Evolutionary conservation across 2,329 filamentous ascomycete species (phyloP).

Genomic region (Cladosporium sp.): DNA sequence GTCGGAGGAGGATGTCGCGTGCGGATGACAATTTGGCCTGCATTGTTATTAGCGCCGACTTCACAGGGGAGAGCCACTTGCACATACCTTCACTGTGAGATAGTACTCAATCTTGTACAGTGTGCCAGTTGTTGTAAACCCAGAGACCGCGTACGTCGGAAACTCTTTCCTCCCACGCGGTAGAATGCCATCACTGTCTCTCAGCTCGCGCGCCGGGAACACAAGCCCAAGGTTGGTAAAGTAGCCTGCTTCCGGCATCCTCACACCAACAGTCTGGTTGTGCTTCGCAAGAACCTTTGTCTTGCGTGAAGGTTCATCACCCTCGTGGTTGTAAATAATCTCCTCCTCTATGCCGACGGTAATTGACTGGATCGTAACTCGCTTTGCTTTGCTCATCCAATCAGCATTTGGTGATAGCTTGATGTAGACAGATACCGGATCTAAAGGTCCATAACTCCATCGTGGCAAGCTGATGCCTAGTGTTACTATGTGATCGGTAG

Average conservation of each 20-base stretch:
- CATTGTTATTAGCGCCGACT: not conserved
- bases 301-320: constrained; percentile 90
- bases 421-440: constrained; percentile 94
- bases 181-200: constrained; percentile 84
- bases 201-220: constrained; percentile 84
- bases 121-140: constrained; percentile 90
- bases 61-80: too few relatives aligned
- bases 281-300: constrained; percentile 84
- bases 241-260: constrained; percentile 86
- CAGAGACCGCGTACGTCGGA: constrained; percentile 81
- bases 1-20: constrained; percentile 81
- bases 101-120: constrained; percentile 99
- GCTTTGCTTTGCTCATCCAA: constrained; percentile 85
- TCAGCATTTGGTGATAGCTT: constrained; percentile 90
- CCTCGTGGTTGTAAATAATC: constrained; percentile 97
- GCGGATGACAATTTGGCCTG: constrained; percentile 87
- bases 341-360: constrained; percentile 94
- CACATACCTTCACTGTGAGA: constrained; percentile 81
- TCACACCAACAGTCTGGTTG: constrained; percentile 76
- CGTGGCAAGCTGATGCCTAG: constrained; percentile 87
- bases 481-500: constrained; percentile 87
- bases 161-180: constrained; percentile 83
- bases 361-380: constrained; percentile 91
- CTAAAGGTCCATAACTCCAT: constrained; percentile 94
- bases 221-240: constrained; percentile 88